These are phyloP conservation scores for Plenodomus tracheiphilus DNA, from an alignment of 2,329 filamentous ascomycete genomes.

Conservation along the genomic window DNA sequence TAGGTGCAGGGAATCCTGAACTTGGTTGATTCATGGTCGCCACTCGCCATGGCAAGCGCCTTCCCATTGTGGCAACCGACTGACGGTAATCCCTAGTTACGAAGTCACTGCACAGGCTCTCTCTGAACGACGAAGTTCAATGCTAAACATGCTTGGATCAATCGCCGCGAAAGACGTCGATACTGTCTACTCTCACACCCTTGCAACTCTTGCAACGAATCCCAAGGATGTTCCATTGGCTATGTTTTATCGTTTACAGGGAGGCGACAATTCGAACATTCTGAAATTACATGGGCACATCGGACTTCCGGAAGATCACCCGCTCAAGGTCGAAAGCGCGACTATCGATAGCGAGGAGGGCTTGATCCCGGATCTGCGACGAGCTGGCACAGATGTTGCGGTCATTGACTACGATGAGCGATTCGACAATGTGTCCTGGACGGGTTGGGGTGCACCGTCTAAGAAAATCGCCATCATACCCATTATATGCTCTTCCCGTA, in stretches of 20 bases:
- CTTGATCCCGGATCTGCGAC: constrained; percentile 34
- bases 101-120: constrained; percentile 39
- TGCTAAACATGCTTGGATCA: constrained; percentile 37
- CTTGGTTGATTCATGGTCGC: not conserved
- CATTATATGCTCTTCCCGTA: constrained; percentile 1
- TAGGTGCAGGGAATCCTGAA: not conserved
- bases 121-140: constrained; percentile 34
- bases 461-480: constrained; percentile 36
- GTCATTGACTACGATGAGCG: constrained; percentile 37
- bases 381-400: constrained; percentile 24
- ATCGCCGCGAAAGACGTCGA: constrained; percentile 25
- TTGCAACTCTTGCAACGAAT: constrained; percentile 44
- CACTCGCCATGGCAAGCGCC: constrained; percentile 19
- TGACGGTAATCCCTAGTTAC: constrained; percentile 20
- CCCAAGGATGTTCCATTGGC: constrained; percentile 38
- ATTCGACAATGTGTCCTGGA: constrained; percentile 37
- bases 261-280: constrained; percentile 7
- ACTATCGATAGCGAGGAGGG: constrained; percentile 27
- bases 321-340: constrained; percentile 26
- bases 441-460: constrained; percentile 39
- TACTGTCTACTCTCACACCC: constrained; percentile 28
- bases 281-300: constrained; percentile 31
- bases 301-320: constrained; percentile 33
- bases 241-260: constrained; percentile 31
- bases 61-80: not conserved